Conservation (phyloP, 148 eudicot species). For the Chenopodium formosanum region DNA sequence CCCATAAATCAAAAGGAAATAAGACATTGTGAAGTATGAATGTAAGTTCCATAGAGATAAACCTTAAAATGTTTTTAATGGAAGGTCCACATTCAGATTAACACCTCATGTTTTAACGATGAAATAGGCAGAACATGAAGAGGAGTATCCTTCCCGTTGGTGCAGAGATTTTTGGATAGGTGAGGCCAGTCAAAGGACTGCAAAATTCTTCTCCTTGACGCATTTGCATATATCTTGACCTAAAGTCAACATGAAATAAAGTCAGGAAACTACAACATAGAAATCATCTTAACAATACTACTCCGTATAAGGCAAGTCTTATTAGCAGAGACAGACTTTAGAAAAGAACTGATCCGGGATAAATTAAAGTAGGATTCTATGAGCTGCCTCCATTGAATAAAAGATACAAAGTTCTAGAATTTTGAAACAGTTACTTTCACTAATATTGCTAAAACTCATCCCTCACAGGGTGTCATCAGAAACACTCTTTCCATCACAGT, state of each 20-base stretch:
- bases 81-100: slow-evolving; percentile 11
- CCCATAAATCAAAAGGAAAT: slow-evolving; percentile 11
- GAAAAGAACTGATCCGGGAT: not conserved
- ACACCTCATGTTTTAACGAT: slow-evolving; percentile 57
- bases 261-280: not conserved
- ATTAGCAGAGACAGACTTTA: not conserved
- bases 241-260: slow-evolving; percentile 16
- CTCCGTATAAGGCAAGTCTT: too few species aligned
- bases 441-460: not conserved
- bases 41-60: not conserved
- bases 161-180: slow-evolving; percentile 48
- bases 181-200: slow-evolving; percentile 63
- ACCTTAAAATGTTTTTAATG: not conserved
- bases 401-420: not conserved
- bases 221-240: slow-evolving; percentile 56
- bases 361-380: not conserved
- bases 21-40: not conserved
- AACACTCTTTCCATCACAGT: not conserved
- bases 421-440: too few species aligned
- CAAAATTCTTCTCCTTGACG: slow-evolving; percentile 54
- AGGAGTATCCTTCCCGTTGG: slow-evolving; percentile 56
- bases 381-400: not conserved
- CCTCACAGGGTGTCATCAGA: not conserved
- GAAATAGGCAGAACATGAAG: slow-evolving; percentile 66
- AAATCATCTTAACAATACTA: not conserved